phyloP scores from a whole-genome alignment of 768 basidiomycete genomes.

The Suillus hirtellus region DNA sequence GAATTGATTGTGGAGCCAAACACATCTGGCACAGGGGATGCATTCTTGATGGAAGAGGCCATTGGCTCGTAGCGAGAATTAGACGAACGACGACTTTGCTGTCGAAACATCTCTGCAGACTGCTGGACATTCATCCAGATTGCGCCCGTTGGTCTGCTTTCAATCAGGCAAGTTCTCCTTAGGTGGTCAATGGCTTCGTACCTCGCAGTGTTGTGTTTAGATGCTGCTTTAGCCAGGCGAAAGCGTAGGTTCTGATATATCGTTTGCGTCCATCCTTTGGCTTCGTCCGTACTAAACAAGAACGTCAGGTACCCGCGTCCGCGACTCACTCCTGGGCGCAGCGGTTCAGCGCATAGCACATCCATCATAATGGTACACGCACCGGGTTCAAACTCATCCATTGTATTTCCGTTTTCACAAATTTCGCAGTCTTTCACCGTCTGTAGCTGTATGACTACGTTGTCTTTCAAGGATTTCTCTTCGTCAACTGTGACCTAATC shows the following conservation, averaged over 20 bases:
- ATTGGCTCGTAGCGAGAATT: background rate
- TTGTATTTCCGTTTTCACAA: background rate
- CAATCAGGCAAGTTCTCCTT: slow-evolving; percentile 5
- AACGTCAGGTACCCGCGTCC: slow-evolving; percentile 17
- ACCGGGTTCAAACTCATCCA: slow-evolving; percentile 24
- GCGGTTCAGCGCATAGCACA: background rate
- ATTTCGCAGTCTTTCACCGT: slow-evolving; percentile 14
- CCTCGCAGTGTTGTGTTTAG: slow-evolving; percentile 5
- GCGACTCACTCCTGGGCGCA: slow-evolving; percentile 20
- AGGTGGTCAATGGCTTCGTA: slow-evolving; percentile 14
- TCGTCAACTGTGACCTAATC: slow-evolving; percentile 28
- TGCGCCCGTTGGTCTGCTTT: slow-evolving; percentile 14
- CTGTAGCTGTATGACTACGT: slow-evolving; percentile 25
- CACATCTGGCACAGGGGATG: slow-evolving; percentile 19
- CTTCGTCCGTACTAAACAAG: slow-evolving; percentile 22
- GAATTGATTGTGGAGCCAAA: slow-evolving; percentile 18
- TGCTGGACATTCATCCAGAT: slow-evolving; percentile 19
- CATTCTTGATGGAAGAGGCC: background rate
- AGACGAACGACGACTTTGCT: slow-evolving; percentile 15
- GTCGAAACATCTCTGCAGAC: slow-evolving; percentile 20
- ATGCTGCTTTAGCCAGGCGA: slow-evolving; percentile 11
- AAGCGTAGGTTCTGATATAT: slow-evolving; percentile 24
- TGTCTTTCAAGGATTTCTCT: slow-evolving; percentile 10
- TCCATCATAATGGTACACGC: slow-evolving; percentile 8
- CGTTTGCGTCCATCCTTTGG: slow-evolving; percentile 21